Conservation (phyloP, 345 rosid genomes). For the Erucastrum elatum region DNA sequence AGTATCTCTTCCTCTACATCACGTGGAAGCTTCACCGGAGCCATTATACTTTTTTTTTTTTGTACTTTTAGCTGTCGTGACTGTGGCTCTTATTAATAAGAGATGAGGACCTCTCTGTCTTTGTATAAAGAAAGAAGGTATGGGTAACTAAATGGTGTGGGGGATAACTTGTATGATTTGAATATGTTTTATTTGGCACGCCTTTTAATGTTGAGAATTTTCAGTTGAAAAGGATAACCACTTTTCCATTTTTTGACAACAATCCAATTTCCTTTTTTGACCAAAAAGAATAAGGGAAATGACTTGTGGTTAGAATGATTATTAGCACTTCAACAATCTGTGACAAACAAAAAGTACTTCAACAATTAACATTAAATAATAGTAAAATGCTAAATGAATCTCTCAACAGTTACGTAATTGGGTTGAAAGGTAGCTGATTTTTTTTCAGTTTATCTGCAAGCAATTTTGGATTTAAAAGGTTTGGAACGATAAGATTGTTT, state of each 20-base stretch:
- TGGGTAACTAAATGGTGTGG: neutral
- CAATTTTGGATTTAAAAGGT: neutral
- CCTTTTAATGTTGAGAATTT: neutral
- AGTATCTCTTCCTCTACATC: constrained; percentile 10
- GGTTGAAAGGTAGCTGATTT: neutral
- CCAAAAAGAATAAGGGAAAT: neutral
- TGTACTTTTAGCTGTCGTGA: neutral
- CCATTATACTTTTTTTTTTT: neutral
- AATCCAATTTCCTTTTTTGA: neutral
- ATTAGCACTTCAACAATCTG: too few species aligned
- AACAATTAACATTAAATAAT: neutral
- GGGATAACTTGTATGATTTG: neutral
- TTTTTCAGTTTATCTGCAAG: too few species aligned
- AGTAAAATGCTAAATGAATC: too few species aligned
- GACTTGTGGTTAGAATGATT: neutral
- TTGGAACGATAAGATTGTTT: neutral
- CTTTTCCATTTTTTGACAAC: neutral
- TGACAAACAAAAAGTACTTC: too few species aligned
- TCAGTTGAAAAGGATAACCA: neutral
- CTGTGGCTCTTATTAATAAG: neutral
- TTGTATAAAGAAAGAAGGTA: neutral
- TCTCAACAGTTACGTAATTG: neutral
- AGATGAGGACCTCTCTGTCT: neutral
- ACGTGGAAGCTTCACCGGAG: neutral
- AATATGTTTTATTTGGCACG: neutral